A percentile compares a stretch with the other conserved stretches of the same genome.
These are phyloP conservation scores for Inga oerstediana DNA, from an alignment of 306 rosid species.

Conservation along the genomic window DNA sequence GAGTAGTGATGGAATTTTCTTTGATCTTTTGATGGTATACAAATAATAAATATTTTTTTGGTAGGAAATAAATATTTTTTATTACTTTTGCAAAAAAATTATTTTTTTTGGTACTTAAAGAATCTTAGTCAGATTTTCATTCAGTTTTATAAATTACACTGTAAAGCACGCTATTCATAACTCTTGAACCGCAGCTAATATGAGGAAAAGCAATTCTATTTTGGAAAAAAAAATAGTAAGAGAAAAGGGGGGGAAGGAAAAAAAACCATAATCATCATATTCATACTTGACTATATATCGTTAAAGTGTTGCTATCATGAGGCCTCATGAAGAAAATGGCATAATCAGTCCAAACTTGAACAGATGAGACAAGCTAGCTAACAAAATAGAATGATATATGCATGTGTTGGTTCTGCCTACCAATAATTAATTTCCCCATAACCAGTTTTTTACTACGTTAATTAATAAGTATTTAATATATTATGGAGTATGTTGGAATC, in stretches of 20 bases:
- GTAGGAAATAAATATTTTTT: neutral
- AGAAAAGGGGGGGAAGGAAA: neutral
- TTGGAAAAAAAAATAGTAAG: neutral
- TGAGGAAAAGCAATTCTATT: neutral
- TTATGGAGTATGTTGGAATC: neutral
- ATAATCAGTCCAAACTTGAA: neutral
- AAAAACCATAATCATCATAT: neutral
- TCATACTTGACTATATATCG: neutral
- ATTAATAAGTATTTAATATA: neutral
- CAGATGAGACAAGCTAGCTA: neutral
- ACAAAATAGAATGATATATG: neutral
- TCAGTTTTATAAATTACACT: neutral
- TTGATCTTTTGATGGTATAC: neutral
- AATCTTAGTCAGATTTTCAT: neutral
- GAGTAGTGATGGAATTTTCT: neutral
- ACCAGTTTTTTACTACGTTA: neutral
- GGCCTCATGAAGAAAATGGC: neutral
- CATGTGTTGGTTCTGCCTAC: slow-evolving; percentile 7
- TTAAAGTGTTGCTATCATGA: neutral
- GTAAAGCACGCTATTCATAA: neutral
- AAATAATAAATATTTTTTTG: neutral
- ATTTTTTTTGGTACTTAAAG: neutral
- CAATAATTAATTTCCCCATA: neutral
- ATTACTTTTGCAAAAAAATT: neutral
- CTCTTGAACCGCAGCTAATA: neutral